Conservation (phyloP, 306 rosid species). For the Myrica gale region DNA sequence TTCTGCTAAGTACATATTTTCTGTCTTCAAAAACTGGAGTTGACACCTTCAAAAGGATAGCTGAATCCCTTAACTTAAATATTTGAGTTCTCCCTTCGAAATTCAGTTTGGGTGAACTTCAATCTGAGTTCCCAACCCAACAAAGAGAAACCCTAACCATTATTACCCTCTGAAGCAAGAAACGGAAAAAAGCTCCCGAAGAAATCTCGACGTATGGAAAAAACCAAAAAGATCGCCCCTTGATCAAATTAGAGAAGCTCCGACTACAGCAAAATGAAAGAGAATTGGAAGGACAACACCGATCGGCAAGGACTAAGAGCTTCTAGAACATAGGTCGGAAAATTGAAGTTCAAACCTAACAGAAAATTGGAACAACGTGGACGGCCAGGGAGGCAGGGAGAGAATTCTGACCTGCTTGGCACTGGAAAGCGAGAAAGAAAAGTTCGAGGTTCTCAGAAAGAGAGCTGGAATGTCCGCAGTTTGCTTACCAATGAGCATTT, state of each 20-base stretch:
- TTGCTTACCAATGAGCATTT: not conserved
- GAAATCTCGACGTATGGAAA: not conserved
- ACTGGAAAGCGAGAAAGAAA: not conserved
- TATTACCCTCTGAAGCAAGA: too few relatives aligned
- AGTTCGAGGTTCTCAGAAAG: not conserved
- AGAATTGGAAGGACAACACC: not conserved
- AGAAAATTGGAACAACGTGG: not conserved
- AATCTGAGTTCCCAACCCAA: too few relatives aligned
- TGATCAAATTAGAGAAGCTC: not conserved
- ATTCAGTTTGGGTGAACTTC: not conserved
- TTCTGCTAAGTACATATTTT: constrained; percentile 54
- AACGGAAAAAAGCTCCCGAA: not conserved
- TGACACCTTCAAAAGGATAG: not conserved
- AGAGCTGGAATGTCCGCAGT: not conserved
- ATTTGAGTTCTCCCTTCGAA: not conserved
- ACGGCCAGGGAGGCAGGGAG: not conserved
- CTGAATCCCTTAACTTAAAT: not conserved
- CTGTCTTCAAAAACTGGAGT: constrained; percentile 48
- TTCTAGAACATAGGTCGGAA: not conserved
- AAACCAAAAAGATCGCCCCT: not conserved
- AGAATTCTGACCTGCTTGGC: not conserved
- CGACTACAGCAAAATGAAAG: not conserved
- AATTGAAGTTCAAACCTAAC: not conserved
- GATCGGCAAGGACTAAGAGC: not conserved
- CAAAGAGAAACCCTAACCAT: too few relatives aligned